Evolutionary conservation across 805 yeast species (phyloP).

Genomic region (Saccharomycopsis lassenensis): DNA sequence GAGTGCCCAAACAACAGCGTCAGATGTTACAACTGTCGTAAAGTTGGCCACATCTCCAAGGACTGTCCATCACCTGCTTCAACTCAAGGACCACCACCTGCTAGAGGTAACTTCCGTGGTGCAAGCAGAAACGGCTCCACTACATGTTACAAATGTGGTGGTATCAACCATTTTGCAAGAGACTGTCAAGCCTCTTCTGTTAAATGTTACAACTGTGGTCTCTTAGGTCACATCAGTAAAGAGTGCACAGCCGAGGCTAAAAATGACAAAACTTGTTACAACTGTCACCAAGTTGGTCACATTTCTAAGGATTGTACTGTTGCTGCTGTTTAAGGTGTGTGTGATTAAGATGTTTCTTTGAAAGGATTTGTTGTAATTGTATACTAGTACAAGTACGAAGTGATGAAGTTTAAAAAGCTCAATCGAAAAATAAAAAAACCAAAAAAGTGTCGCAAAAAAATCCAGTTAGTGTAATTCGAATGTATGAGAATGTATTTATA

Average conservation of each 20-base stretch:
- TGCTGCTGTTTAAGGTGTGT: constrained; percentile 3
- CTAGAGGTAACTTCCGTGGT: constrained; percentile 26
- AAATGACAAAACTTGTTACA: constrained; percentile 63
- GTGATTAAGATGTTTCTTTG: too few relatives aligned
- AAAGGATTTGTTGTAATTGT: background rate
- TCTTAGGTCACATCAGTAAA: constrained; percentile 61
- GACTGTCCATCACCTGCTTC: constrained; percentile 44
- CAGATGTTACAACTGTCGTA: constrained; percentile 74
- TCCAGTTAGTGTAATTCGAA: background rate
- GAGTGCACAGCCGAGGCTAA: constrained; percentile 31
- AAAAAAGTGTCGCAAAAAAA: background rate
- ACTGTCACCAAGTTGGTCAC: constrained; percentile 75
- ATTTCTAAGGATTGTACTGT: constrained; percentile 66
- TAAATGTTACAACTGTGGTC: constrained; percentile 90
- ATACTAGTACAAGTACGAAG: constrained; percentile 1
- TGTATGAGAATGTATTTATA: background rate
- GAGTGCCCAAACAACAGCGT: constrained; percentile 61
- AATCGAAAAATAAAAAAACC: background rate
- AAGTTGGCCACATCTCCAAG: constrained; percentile 74
- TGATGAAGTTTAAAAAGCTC: background rate
- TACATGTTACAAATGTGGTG: constrained; percentile 37
- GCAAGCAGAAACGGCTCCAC: constrained; percentile 25
- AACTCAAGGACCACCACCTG: constrained; percentile 2
- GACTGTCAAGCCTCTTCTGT: constrained; percentile 70
- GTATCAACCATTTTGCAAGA: constrained; percentile 78